Percentiles rank a stretch among this genome's conserved stretches.
Evolutionary conservation across 2,329 filamentous ascomycete genomes (phyloP).

Genomic region (Coleophoma eucalyptorum): DNA sequence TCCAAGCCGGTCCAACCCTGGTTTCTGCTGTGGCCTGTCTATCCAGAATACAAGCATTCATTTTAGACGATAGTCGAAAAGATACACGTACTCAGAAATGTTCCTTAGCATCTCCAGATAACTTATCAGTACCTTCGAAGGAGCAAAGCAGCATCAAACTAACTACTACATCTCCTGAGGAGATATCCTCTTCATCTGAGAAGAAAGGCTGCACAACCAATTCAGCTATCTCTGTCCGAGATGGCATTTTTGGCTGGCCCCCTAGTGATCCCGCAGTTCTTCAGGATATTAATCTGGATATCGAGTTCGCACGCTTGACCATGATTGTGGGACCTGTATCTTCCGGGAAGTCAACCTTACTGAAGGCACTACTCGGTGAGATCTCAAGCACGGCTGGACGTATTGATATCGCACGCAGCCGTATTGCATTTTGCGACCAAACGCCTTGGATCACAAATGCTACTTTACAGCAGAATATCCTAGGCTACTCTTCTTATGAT

Average conservation of each 20-base stretch:
- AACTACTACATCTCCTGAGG: not conserved
- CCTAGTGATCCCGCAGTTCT: not conserved
- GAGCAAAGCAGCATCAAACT: not conserved
- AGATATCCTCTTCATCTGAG: not conserved
- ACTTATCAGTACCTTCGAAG: not conserved
- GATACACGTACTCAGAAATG: not conserved
- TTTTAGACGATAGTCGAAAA: not conserved
- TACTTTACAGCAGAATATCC: constrained; percentile 34
- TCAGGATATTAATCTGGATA: not conserved
- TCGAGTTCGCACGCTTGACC: not conserved
- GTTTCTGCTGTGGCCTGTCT: constrained; percentile 10
- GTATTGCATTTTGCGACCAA: not conserved
- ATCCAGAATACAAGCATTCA: constrained; percentile 17
- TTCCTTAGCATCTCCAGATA: not conserved
- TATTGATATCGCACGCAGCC: not conserved
- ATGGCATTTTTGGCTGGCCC: not conserved
- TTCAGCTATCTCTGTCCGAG: not conserved
- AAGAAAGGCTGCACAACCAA: not conserved
- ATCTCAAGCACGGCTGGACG: not conserved
- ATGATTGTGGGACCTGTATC: constrained; percentile 21
- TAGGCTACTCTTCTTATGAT: constrained; percentile 31
- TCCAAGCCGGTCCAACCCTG: constrained; percentile 13
- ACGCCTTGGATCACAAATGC: constrained; percentile 22
- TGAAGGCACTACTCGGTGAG: constrained; percentile 17
- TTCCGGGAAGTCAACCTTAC: constrained; percentile 18